Percentiles rank a stretch among this genome's conserved stretches.
Conservation (phyloP, 1,139 yeast genomes). For the Wickerhamomyces sp. region DNA sequence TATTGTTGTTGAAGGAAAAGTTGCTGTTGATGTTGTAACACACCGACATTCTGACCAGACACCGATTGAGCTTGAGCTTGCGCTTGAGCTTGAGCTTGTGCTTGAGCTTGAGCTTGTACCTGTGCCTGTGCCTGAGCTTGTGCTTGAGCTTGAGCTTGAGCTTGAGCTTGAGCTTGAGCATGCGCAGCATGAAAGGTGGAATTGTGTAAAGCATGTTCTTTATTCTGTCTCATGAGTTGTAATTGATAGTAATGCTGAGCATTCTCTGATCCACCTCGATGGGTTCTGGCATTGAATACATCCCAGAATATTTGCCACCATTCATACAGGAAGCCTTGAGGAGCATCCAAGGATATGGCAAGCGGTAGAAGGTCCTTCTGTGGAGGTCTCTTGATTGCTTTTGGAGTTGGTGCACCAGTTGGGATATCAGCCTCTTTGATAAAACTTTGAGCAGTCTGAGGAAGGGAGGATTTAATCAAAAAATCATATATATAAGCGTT, state of each 20-base stretch:
- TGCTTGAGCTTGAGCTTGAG: slow-evolving; percentile 8
- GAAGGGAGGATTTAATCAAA: slow-evolving; percentile 65
- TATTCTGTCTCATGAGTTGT: slow-evolving; percentile 60
- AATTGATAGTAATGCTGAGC: slow-evolving; percentile 73
- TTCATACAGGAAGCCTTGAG: slow-evolving; percentile 81
- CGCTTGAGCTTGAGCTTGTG: slow-evolving; percentile 10
- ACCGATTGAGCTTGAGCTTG: slow-evolving; percentile 16
- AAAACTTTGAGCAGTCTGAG: slow-evolving; percentile 68
- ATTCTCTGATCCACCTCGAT: slow-evolving; percentile 51
- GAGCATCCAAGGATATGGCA: slow-evolving; percentile 64
- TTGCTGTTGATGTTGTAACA: slow-evolving; percentile 23
- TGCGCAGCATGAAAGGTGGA: slow-evolving; percentile 37
- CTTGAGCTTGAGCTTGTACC: slow-evolving; percentile 22
- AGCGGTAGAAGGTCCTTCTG: slow-evolving; percentile 42
- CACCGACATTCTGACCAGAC: slow-evolving; percentile 12
- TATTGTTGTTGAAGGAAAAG: slow-evolving; percentile 24
- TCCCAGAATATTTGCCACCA: slow-evolving; percentile 99
- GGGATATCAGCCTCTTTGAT: slow-evolving; percentile 61
- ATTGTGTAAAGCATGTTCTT: slow-evolving; percentile 47
- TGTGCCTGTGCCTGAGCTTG: too few relatives aligned
- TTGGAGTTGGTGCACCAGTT: slow-evolving; percentile 19
- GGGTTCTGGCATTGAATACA: slow-evolving; percentile 76
- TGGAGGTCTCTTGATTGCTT: slow-evolving; percentile 20
- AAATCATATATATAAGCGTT: slow-evolving; percentile 88
- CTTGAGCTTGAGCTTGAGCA: slow-evolving; percentile 22